Evolutionary conservation across 2,329 filamentous ascomycete species (phyloP).

Genomic region (Talaromyces sp.): DNA sequence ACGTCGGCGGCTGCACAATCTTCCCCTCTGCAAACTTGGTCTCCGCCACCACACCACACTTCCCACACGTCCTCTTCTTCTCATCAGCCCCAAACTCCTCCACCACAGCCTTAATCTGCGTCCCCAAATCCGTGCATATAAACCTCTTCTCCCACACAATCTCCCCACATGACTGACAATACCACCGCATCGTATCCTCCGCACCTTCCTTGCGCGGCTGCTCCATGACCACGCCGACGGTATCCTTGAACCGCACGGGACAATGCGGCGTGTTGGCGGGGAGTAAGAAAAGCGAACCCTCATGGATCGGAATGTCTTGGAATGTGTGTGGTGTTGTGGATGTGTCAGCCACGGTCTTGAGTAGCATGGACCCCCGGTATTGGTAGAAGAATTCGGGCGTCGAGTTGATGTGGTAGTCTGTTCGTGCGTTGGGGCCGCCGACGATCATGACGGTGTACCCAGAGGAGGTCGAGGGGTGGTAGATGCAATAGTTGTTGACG

Average conservation of each 20-base stretch:
- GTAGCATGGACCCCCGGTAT: constrained; percentile 84
- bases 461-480: constrained; percentile 67
- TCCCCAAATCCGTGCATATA: constrained; percentile 83
- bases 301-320: constrained; percentile 79
- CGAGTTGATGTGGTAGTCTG: constrained; percentile 96
- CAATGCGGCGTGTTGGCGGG: constrained; percentile 96
- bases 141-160: constrained; percentile 84
- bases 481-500: constrained; percentile 96
- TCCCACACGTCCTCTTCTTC: constrained; percentile 66
- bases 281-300: constrained; percentile 90
- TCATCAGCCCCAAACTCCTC: constrained; percentile 70
- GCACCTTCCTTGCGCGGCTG: constrained; percentile 67
- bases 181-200: constrained; percentile 83
- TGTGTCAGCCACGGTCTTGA: constrained; percentile 76
- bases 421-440: constrained; percentile 90
- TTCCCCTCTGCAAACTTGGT: constrained; percentile 36
- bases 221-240: constrained; percentile 90
- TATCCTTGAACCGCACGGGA: constrained; percentile 86
- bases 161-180: constrained; percentile 44
- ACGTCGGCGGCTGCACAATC: constrained; percentile 37
- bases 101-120: constrained; percentile 89
- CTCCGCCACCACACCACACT: constrained; percentile 72
- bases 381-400: constrained; percentile 99
- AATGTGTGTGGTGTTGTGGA: constrained; percentile 53
- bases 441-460: constrained; percentile 92